A percentile compares a stretch with the other conserved stretches of the same genome.
These are phyloP conservation scores for Penicillium sp. DNA, from an alignment of 2,329 filamentous ascomycete species.

Conservation along the genomic window DNA sequence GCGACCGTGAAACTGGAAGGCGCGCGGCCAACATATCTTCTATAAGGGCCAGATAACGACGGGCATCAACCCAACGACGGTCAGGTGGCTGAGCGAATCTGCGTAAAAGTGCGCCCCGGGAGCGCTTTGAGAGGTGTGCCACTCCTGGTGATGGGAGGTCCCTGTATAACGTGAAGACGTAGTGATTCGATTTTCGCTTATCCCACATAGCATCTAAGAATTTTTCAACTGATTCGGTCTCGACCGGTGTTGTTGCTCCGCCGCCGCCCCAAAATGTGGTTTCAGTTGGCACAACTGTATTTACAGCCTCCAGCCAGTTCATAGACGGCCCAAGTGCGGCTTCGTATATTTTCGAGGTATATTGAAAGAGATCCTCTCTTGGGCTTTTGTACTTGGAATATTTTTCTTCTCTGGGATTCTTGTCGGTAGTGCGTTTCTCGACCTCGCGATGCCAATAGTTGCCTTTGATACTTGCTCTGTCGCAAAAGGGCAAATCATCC, in stretches of 20 bases:
- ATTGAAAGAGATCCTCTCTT: constrained; percentile 24
- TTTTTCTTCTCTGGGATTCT: constrained; percentile 1
- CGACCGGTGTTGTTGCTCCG: constrained; percentile 35
- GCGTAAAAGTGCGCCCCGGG: constrained; percentile 69
- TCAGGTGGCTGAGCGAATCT: constrained; percentile 64
- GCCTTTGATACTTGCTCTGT: not conserved
- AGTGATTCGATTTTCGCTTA: constrained; percentile 51
- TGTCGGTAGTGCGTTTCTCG: not conserved
- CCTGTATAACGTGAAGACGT: constrained; percentile 59
- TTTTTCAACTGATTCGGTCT: constrained; percentile 42
- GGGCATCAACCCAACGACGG: constrained; percentile 61
- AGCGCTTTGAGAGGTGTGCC: constrained; percentile 51
- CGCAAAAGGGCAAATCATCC: not conserved
- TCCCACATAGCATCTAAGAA: constrained; percentile 51
- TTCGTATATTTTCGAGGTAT: constrained; percentile 32
- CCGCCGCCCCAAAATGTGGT: constrained; percentile 16
- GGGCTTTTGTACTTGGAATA: constrained; percentile 16
- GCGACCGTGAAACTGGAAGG: constrained; percentile 66
- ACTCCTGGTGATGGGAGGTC: constrained; percentile 59
- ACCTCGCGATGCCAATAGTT: not conserved
- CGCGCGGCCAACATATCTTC: constrained; percentile 80
- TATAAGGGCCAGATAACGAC: constrained; percentile 78
- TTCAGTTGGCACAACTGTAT: constrained; percentile 50
- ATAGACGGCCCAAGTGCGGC: constrained; percentile 27
- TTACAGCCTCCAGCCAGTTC: constrained; percentile 35